Conservation (phyloP, 1,284 basidiomycete species). For the Golubevia pallescens region DNA sequence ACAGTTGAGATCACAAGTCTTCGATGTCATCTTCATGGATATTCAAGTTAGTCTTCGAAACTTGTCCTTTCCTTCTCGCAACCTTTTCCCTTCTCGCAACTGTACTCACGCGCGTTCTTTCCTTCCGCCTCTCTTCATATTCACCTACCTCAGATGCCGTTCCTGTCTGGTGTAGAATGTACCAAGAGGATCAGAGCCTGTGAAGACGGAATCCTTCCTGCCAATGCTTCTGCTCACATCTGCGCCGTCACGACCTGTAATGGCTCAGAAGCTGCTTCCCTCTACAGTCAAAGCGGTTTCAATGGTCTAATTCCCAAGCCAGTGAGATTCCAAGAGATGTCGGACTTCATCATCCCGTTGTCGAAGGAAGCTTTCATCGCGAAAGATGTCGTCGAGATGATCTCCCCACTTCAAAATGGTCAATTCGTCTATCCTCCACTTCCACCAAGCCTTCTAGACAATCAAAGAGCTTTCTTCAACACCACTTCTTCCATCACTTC, state of each 20-base stretch:
- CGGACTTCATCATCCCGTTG: constrained; percentile 32
- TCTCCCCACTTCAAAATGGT: constrained; percentile 1
- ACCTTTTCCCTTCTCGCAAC: not conserved
- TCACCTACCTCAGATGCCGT: constrained; percentile 29
- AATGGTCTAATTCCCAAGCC: constrained; percentile 49
- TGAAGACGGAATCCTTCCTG: constrained; percentile 34
- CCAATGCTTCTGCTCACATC: constrained; percentile 30
- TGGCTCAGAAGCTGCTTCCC: constrained; percentile 26
- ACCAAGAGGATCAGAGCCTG: constrained; percentile 34
- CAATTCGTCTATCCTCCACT: not conserved
- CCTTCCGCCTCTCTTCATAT: too few species aligned
- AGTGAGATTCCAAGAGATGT: constrained; percentile 29
- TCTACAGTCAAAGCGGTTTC: constrained; percentile 36
- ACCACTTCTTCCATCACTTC: not conserved
- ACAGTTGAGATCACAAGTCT: constrained; percentile 35
- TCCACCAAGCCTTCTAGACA: not conserved
- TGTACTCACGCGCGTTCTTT: too few species aligned
- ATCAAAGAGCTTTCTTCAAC: not conserved
- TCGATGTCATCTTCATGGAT: constrained; percentile 48
- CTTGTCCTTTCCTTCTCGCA: not conserved
- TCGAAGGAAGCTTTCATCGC: constrained; percentile 15
- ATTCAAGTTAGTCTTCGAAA: constrained; percentile 16
- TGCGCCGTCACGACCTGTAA: constrained; percentile 43
- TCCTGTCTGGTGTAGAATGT: constrained; percentile 38
- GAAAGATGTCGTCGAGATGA: constrained; percentile 5